Evolutionary conservation across 352 stramenopile species (phyloP).

Genomic region (Hyaloperonospora arabidopsidis): DNA sequence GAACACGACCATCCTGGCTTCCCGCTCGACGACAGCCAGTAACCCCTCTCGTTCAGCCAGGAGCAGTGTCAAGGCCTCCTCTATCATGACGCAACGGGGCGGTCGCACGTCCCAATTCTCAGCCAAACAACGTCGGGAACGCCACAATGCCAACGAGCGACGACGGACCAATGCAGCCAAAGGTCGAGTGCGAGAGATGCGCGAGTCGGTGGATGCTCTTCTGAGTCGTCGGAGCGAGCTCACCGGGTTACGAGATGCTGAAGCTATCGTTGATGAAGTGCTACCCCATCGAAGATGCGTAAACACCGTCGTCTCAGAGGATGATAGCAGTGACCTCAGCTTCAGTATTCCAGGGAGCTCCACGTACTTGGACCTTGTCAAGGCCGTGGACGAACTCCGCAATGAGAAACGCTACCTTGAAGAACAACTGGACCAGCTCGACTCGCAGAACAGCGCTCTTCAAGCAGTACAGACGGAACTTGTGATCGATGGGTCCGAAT

Average conservation of each 20-base stretch:
- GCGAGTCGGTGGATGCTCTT: slow-evolving; percentile 26
- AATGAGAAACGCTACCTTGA: slow-evolving; percentile 36
- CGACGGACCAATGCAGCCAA: slow-evolving; percentile 37
- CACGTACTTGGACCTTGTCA: slow-evolving; percentile 31
- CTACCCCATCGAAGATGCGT: slow-evolving; percentile 20
- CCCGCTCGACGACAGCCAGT: slow-evolving; percentile 10
- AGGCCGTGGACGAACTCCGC: slow-evolving; percentile 27
- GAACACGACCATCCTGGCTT: slow-evolving; percentile 27
- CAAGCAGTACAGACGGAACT: slow-evolving; percentile 36
- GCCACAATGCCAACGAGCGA: slow-evolving; percentile 41
- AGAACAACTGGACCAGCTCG: slow-evolving; percentile 35
- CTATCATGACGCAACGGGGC: slow-evolving; percentile 12
- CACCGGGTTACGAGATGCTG: slow-evolving; percentile 16
- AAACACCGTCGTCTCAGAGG: slow-evolving; percentile 18
- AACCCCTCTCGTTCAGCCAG: no score
- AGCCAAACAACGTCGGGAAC: slow-evolving; percentile 35
- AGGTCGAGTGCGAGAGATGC: slow-evolving; percentile 35
- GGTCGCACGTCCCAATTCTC: slow-evolving; percentile 36
- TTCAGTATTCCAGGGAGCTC: slow-evolving; percentile 22
- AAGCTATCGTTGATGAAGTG: slow-evolving; percentile 12
- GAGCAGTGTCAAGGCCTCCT: neutral
- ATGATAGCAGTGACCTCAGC: slow-evolving; percentile 14
- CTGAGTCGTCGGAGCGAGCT: slow-evolving; percentile 22
- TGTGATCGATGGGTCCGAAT: slow-evolving; percentile 14
- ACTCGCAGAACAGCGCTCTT: slow-evolving; percentile 38